Percentiles rank a stretch among this genome's conserved stretches.
These are phyloP conservation scores for Sicyos baderoa DNA, from an alignment of 306 rosid species.

Conservation along the genomic window DNA sequence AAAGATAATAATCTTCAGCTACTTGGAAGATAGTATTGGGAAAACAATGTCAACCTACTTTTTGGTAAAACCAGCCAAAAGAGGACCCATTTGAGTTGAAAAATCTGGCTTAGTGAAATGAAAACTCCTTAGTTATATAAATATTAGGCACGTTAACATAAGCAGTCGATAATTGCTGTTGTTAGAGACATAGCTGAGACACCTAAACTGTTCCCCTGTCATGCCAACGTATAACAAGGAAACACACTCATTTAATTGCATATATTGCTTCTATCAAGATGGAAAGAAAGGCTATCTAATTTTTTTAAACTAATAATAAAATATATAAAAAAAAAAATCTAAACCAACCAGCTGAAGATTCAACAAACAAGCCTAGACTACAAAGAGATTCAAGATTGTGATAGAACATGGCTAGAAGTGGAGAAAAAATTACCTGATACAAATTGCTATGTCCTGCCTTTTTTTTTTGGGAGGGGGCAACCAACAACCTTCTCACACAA, in stretches of 20 bases:
- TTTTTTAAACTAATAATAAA: too few species aligned
- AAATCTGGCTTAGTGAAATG: background rate
- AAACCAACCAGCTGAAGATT: conserved; percentile 1
- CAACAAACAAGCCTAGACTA: background rate
- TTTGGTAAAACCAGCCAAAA: background rate
- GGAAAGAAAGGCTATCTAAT: background rate
- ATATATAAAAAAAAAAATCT: background rate
- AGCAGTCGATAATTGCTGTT: background rate
- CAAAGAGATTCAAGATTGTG: background rate
- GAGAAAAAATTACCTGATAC: background rate
- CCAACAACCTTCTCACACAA: too few species aligned
- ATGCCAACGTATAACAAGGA: conserved; percentile 4
- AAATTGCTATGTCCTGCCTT: background rate
- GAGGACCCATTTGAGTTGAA: conserved; percentile 1
- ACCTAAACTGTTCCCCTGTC: background rate
- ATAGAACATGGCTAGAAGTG: background rate
- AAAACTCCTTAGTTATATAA: background rate
- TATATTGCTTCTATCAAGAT: background rate
- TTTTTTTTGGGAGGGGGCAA: too few species aligned
- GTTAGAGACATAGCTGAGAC: conserved; percentile 6
- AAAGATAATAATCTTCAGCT: background rate
- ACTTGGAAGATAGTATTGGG: conserved; percentile 1
- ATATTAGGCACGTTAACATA: background rate
- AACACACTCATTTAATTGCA: conserved; percentile 8
- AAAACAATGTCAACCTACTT: conserved; percentile 3